Base-by-base conservation (phyloP, 1,139 yeast genomes). In the Sugiyamaella xylanicola region DNA sequence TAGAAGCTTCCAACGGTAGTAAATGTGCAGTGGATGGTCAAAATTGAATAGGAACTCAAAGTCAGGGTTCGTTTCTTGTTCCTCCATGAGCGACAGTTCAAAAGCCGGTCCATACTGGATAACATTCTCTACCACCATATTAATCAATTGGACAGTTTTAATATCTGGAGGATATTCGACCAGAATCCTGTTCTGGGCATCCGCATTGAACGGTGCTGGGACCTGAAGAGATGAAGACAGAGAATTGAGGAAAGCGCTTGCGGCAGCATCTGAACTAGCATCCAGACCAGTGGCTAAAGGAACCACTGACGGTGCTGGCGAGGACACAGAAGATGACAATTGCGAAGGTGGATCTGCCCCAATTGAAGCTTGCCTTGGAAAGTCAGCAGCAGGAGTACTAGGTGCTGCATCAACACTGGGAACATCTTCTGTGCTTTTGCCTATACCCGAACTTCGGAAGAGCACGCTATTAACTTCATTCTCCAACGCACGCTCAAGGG, bases 31-130 rank as follows among this genome's bases (percentile, higher is more conserved):
- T 2, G 60, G 54, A 11, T 42, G 48, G n/a, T 39, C 45, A 20
- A 51, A 42, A 48, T 60, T 57, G 56, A 63, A 67, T 35, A 67
- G 57, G 45, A 67, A 67, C 54, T 63, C 69, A 50, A 57, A 67
- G 9, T 55, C 57, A 2, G 61, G 62, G 52, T 67, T 65, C 20
- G 48, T 25, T n/a, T 49, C 48, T 55, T 67, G 65, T 2, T 60
- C 61, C 21, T 51, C 55, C 69, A 63, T 67, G 15, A 67, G 46
- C 2, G 53, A 45, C 8, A 63, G 56, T 50, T 67, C 70, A 52
- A 67, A 67, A 32, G 49, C 59, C 2, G 66, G 61, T 2, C 71
- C 71, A 49, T 60, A 53, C 21, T 48, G 43, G 8, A 58, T 19
- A 9, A 67, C 66, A 29, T 60, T 56, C 54, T 67, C 69, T 15